These are phyloP conservation scores for Polyporus arcularius DNA, from an alignment of 768 basidiomycete genomes.

Conservation along the genomic window DNA sequence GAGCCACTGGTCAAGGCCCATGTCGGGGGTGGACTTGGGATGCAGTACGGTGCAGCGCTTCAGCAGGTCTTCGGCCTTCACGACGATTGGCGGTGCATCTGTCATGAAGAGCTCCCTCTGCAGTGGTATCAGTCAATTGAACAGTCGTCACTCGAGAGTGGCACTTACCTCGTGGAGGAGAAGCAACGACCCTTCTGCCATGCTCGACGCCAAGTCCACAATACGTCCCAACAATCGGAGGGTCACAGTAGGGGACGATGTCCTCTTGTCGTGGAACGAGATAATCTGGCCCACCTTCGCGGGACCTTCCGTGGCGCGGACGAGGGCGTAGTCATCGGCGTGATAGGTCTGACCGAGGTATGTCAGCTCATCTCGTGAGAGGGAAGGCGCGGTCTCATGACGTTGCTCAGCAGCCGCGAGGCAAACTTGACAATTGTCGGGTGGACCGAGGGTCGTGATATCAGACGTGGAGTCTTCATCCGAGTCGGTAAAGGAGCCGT, in stretches of 20 bases:
- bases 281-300: slow-evolving; percentile 58
- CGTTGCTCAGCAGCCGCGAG: slow-evolving; percentile 34
- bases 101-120: slow-evolving; percentile 69
- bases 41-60: slow-evolving; percentile 46
- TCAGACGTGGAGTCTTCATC: slow-evolving; percentile 11
- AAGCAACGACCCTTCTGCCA: slow-evolving; percentile 39
- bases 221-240: slow-evolving; percentile 52
- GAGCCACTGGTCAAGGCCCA: slow-evolving; percentile 46
- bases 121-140: background rate
- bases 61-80: slow-evolving; percentile 43
- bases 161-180: slow-evolving; percentile 54
- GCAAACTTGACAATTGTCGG: slow-evolving; percentile 59
- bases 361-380: slow-evolving; percentile 43
- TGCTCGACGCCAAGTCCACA: slow-evolving; percentile 34
- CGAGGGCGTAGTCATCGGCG: slow-evolving; percentile 58
- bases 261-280: background rate
- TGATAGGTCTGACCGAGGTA: slow-evolving; percentile 57
- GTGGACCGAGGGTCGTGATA: slow-evolving; percentile 32
- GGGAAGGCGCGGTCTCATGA: slow-evolving; percentile 31
- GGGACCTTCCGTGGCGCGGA: slow-evolving; percentile 44
- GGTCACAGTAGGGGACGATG: background rate
- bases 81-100: slow-evolving; percentile 36
- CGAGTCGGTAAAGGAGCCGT: slow-evolving; percentile 48
- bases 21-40: slow-evolving; percentile 30
- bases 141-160: too few species aligned